Percentiles rank a stretch among this genome's conserved stretches.
Evolutionary conservation across 2,329 filamentous ascomycete species (phyloP).

Genomic region (Colletotrichum chrysophilum): DNA sequence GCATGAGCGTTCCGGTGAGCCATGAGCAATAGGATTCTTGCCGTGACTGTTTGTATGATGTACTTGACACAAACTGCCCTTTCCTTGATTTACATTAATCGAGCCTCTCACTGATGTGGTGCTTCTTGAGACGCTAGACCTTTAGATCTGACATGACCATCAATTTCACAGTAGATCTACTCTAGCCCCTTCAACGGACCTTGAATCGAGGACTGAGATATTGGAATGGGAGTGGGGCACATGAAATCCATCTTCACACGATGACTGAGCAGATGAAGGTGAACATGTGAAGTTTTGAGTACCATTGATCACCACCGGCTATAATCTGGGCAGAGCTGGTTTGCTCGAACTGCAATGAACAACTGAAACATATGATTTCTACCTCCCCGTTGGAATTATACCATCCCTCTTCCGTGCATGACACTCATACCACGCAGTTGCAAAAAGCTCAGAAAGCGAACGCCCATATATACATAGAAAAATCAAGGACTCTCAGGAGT

Average conservation of each 20-base stretch:
- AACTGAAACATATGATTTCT: not conserved
- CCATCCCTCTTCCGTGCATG: not conserved
- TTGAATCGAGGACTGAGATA: not conserved
- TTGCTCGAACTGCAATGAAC: too few relatives aligned
- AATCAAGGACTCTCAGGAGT: not conserved
- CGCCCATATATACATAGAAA: not conserved
- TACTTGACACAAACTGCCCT: not conserved
- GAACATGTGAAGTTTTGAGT: not conserved
- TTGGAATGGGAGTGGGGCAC: not conserved
- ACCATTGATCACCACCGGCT: not conserved
- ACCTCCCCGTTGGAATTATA: not conserved
- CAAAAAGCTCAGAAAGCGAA: not conserved
- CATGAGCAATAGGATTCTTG: not conserved
- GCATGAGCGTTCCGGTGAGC: not conserved
- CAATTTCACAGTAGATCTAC: not conserved
- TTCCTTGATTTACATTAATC: not conserved
- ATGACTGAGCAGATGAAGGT: not conserved
- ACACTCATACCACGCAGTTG: not conserved
- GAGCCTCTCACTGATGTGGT: not conserved
- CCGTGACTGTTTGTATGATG: not conserved
- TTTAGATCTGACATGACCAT: not conserved
- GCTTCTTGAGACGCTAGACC: not conserved
- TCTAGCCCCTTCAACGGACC: not conserved
- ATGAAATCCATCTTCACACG: not conserved
- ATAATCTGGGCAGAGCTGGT: too few relatives aligned